Evolutionary conservation across 1,284 basidiomycete species (phyloP), one percentile per base, ranked within the genome.

Genomic region (Irpex sp.): DNA sequence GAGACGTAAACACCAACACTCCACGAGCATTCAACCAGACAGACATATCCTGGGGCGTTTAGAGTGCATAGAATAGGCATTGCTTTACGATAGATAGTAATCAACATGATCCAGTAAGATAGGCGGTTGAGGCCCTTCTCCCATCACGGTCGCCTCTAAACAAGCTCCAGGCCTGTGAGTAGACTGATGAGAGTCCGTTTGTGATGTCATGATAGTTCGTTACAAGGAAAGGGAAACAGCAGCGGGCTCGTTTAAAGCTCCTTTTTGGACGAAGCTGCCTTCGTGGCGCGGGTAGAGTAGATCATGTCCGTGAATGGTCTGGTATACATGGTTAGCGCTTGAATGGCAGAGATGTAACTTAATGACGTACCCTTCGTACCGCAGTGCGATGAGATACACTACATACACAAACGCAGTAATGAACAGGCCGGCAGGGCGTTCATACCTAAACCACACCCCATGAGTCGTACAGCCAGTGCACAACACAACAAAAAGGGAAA

Each of bases 231-330:
- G 40, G 9, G 8, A 38, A 13, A 7, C 17, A 36, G 31, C 9
- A 37, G 34, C 5, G n/a, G 9, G n/a, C 57, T 59, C 19, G 19
- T 5, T 68, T 61, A 77, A 4, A 75, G 71, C 65, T 77, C 74
- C 69, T 78, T 79, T 66, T 78, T 76, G 56, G 70, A 65, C 59
- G 48, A 34, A 6, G 56, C 38, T 37, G 58, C 26, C 60, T 60
- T 47, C 26, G 76, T 73, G 1, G 79, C 80, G 48, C 86, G 85
- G 56, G 81, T 85, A 37, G 87, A 79, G 73, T 93, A 93, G 65
- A 93, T 93, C 88, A 87, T 91, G 74, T 88, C 85, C 31, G 91
- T 93, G 77, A 93, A 93, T 0, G 91, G 91, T 19, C 90, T 92
- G 62, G 13, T 51, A 63, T 38, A 21, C 4, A 34, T 19, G 11